Evolutionary conservation across 495 filamentous ascomycete species (phyloP).

Genomic region (Oleoguttula mirabilis): DNA sequence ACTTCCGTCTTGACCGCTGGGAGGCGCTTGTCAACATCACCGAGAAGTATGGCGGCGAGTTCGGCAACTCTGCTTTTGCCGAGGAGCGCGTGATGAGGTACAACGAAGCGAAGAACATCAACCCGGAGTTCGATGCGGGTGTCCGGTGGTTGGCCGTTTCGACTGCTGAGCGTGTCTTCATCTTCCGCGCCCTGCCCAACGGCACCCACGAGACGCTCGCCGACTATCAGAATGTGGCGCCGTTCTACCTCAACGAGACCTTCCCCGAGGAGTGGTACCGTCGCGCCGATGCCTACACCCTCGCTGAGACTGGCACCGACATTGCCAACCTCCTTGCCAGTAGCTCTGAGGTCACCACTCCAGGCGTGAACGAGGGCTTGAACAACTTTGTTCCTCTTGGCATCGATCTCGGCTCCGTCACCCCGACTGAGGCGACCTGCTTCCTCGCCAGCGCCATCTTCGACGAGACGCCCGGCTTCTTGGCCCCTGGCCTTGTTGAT

Average conservation of each 20-base stretch:
- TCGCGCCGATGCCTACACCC: slow-evolving; percentile 13
- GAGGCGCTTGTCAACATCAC: slow-evolving; percentile 18
- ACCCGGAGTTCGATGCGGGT: slow-evolving; percentile 22
- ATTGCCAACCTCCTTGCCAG: slow-evolving; percentile 10
- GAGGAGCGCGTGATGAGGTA: slow-evolving; percentile 16
- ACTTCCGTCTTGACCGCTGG: slow-evolving; percentile 21
- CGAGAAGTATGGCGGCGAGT: slow-evolving; percentile 12
- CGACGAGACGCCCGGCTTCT: not conserved
- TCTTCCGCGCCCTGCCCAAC: slow-evolving; percentile 22
- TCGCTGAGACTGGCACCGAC: slow-evolving; percentile 7
- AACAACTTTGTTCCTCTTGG: slow-evolving; percentile 21
- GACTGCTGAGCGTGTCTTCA: slow-evolving; percentile 22
- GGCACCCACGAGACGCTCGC: slow-evolving; percentile 14
- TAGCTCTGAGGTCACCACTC: slow-evolving; percentile 10
- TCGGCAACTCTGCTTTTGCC: slow-evolving; percentile 10
- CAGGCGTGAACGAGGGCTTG: slow-evolving; percentile 21
- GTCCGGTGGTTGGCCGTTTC: slow-evolving; percentile 19
- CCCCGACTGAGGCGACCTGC: not conserved
- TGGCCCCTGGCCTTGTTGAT: not conserved
- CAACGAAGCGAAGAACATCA: slow-evolving; percentile 20
- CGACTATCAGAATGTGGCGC: slow-evolving; percentile 20
- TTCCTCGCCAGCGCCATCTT: not conserved
- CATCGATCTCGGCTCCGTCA: not conserved
- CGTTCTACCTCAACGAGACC: slow-evolving; percentile 26
- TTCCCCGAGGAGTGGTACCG: slow-evolving; percentile 21